These are phyloP conservation scores for Chalara sp. DNA, from an alignment of 2,329 filamentous ascomycete genomes.

Conservation along the genomic window DNA sequence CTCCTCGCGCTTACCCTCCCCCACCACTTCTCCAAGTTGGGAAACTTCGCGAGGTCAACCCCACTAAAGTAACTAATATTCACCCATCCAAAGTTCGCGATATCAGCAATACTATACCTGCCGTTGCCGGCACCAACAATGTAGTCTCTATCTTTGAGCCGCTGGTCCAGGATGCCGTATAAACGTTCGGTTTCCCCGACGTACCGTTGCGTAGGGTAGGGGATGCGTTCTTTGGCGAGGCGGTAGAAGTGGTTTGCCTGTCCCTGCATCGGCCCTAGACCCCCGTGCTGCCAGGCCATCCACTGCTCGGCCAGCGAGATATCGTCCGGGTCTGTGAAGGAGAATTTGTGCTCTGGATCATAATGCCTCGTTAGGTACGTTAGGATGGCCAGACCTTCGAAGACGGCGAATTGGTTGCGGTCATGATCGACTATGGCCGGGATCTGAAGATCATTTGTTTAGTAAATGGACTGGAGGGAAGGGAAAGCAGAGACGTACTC, in stretches of 20 bases:
- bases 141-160: constrained; percentile 23
- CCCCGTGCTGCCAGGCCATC: constrained; percentile 55
- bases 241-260: constrained; percentile 69
- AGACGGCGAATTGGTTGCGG: constrained; percentile 58
- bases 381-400: constrained; percentile 76
- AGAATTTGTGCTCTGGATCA: constrained; percentile 72
- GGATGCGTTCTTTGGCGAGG: constrained; percentile 73
- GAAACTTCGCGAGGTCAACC: constrained; percentile 24
- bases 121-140: constrained; percentile 25
- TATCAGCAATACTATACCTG: constrained; percentile 65
- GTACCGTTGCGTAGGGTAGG: constrained; percentile 75
- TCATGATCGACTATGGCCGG: constrained; percentile 68
- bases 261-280: constrained; percentile 65
- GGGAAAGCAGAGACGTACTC: not conserved
- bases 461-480: not conserved
- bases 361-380: constrained; percentile 76
- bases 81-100: constrained; percentile 48
- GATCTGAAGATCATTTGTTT: constrained; percentile 51
- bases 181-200: constrained; percentile 49
- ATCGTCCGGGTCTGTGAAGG: constrained; percentile 74
- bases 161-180: constrained; percentile 37
- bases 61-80: constrained; percentile 35
- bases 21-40: constrained; percentile 62
- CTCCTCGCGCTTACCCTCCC: constrained; percentile 59
- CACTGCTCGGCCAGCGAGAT: constrained; percentile 65